Base-by-base conservation (phyloP, 1,284 basidiomycete genomes). In the Boletellus deceptivus region DNA sequence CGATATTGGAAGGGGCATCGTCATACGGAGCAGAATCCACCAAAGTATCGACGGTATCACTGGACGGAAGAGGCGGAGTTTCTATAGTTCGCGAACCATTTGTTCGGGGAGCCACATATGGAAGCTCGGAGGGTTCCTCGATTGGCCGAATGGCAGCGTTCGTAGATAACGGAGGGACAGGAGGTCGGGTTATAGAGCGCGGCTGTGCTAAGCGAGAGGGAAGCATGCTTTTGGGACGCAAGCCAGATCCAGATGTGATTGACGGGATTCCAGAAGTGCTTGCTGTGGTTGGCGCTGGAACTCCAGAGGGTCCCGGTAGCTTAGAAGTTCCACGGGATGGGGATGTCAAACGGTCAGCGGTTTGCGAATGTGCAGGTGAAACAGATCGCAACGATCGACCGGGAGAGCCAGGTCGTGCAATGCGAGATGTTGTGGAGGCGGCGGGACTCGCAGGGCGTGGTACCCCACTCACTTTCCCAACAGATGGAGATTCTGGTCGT, bases 181-280 rank as follows among this genome's bases (percentile, higher is more conserved):
- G 40, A 9, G 66, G 58, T 18, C 66, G 78, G 54, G 22, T 42
- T 13, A 61, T 35, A 43, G 75, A 63, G 34, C 82, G 77, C 8
- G 85, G 82, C 44, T 80, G 75, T 22, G 79, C 85, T 13, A 91
- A 70, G 33, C 85, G 79, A 34, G 89, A 90, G 18, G 87, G 88
- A 25, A 89, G 65, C 64, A 85, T 70, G 55, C 75, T 84, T 64
- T 82, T 86, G 5, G 83, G 79, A 46, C 82, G 77, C 50, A 78
- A 71, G 16, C 71, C 65, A 33, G 72, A 68, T 8, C 73, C 75
- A 8, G 84, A 80, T 25, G 67, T 56, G 43, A 66, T 59, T 33
- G 84, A 80, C 22, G 67, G 57, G 43, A 66, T 59, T 31, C 65
- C 57, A 13, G 65, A 62, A 40, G 69, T 63, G 31, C 69, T 64